These are phyloP conservation scores for Gypsophila paniculata DNA, from an alignment of 179 eudicot species.

Conservation along the genomic window DNA sequence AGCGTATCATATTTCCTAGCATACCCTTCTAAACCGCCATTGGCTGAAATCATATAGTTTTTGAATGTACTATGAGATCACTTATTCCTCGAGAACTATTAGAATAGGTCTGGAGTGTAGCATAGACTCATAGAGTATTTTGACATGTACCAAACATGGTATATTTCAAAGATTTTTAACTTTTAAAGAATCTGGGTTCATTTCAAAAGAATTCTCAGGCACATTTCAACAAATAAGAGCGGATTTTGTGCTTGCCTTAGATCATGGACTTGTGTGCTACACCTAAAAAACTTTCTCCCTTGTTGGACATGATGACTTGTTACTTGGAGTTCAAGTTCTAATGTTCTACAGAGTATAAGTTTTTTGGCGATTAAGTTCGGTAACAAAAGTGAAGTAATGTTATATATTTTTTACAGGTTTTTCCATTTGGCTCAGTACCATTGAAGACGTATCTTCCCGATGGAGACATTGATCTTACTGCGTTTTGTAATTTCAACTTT, in stretches of 20 bases:
- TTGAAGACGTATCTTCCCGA: conserved; percentile 90
- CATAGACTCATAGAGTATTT: too few species aligned
- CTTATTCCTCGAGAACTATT: too few species aligned
- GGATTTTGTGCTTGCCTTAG: conserved; percentile 3
- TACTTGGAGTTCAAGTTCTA: not conserved
- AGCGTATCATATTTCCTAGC: too few species aligned
- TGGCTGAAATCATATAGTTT: too few species aligned
- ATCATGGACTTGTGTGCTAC: not conserved
- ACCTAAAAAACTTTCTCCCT: not conserved
- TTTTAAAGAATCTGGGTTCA: too few species aligned
- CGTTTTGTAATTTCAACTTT: conserved; percentile 47
- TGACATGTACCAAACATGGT: too few species aligned
- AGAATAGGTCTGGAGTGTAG: too few species aligned
- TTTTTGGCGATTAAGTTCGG: not conserved
- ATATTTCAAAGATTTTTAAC: too few species aligned
- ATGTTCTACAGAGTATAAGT: too few species aligned
- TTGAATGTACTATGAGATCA: too few species aligned
- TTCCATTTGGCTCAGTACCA: conserved; percentile 88
- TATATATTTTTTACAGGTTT: conserved; percentile 43
- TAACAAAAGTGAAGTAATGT: not conserved
- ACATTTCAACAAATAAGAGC: not conserved
- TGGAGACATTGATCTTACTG: conserved; percentile 89
- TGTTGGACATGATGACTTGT: not conserved
- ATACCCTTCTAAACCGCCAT: too few species aligned
- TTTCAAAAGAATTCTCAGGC: too few species aligned